Evolutionary conservation across 345 rosid genomes (phyloP), one percentile per base, ranked within the genome.

Genomic region (Acer saccharum): DNA sequence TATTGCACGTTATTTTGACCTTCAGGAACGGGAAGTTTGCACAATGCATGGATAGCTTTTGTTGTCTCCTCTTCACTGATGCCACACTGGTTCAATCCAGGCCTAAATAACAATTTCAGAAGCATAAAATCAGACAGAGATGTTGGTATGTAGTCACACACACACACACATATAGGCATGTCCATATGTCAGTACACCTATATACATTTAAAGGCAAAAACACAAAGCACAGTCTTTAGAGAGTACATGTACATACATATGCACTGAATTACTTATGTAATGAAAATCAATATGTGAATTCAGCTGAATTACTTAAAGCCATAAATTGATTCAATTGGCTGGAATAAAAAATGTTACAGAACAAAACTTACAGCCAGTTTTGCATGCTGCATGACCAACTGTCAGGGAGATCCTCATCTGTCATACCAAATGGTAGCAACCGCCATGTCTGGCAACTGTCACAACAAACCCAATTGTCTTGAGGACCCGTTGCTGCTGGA

Each of bases 301-400:
- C 10, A 7, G 16, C 16, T 58, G 4, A 20, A n/a, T 70, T 58
- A 27, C 32, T 12, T 57, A 58, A 60, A 18, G 58, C 12, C 10
- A 21, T 58, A 39, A 61, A 73, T 44, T 29, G 7, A n/a, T 63
- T 72, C 25, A 17, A 46, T 20, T 63, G 20, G 44, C 6, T 35
- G 39, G 39, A 35, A 35, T 35, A 35, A 50, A 55, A 73, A 61
- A 65, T 63, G 44, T 46, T 35, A 14, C 3, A 14, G 9, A 68
- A 20, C 70, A 62, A 78, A 78, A 90, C 98, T 93, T 89, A 93
- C 94, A 92, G 90, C 97, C 98, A 92, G 29, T 83, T 80, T 68
- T 85, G 87, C 98, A 93, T 91, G 86, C 89, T 84, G 83, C 94
- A 93, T 57, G 82, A 58, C 97, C 98, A 93, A 86, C 85, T 86